Evolutionary conservation across 1,284 basidiomycete species (phyloP), one percentile per base, ranked within the genome.

Genomic region (Cronartium quercuum): DNA sequence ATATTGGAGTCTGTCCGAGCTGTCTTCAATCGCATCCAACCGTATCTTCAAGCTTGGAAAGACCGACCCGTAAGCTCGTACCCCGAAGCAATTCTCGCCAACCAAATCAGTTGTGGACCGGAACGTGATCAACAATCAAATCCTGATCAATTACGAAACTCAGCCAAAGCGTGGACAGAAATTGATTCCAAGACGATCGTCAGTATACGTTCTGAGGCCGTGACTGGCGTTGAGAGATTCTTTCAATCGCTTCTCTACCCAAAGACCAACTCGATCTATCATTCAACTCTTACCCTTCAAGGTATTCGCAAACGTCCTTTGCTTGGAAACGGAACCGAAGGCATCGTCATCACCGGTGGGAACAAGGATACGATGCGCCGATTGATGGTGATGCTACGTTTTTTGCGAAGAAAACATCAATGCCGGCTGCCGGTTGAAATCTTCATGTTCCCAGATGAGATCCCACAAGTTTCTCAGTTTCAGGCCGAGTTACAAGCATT

Each of bases 371-470:
- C 51, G 51, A 57, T 57, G 51, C n/a, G 51, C 13, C 51, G 51
- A 57, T 57, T 57, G 51, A 57, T 57, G 51, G n/a, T 57, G 21
- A 57, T 29, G n/a, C 21, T 57, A n/a, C 51, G 51, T 9, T 21
- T 57, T 21, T 57, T 57, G 13, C 21, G 51, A 57, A 57, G 29
- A 57, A 57, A 57, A 57, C 51, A 57, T 24, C 10, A 57, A 6
- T 57, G 51, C 13, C 51, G n/a, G 21, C 13, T 57, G n/a, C 51
- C 51, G n/a, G 29, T 57, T 12, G 51, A 57, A 12, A 57, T 57
- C n/a, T 57, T 57, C 29, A 57, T 57, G 51, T 57, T 57, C 29
- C 51, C 51, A 57, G 51, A 57, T 21, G 51, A 57, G 29, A n/a
- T 57, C 29, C 21, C 21, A 29, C 51, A 57, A 57, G 51, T 57